These are phyloP conservation scores for Pseudoscleropodium purum DNA, from an alignment of 225 moss, liverwort and hornwort genomes.

Conservation along the genomic window DNA sequence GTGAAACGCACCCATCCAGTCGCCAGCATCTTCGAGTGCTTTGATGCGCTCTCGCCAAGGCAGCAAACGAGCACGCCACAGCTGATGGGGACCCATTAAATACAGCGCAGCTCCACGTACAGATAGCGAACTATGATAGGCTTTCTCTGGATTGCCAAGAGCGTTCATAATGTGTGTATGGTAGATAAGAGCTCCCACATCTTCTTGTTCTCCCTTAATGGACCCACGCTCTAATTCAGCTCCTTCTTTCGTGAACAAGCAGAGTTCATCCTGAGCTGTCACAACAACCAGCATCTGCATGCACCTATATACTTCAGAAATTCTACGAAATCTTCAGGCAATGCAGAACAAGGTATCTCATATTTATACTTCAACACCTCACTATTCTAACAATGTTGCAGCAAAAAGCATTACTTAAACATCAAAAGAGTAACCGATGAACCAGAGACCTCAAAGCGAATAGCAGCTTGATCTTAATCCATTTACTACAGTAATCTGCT, in stretches of 20 bases:
- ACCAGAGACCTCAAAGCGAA: background rate
- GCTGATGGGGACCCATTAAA: conserved; percentile 65
- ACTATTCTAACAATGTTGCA: background rate
- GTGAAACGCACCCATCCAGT: conserved; percentile 98
- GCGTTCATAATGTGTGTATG: conserved; percentile 80
- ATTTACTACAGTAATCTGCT: background rate
- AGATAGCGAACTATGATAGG: conserved; percentile 81
- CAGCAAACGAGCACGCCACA: conserved; percentile 96
- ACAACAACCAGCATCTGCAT: conserved; percentile 88
- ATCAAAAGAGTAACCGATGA: background rate
- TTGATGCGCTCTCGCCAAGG: conserved; percentile 94
- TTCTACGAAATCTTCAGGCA: background rate
- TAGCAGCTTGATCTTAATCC: background rate
- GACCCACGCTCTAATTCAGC: conserved; percentile 72
- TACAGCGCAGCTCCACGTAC: conserved; percentile 96
- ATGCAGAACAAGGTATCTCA: background rate
- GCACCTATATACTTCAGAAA: conserved; percentile 2
- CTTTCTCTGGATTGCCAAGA: conserved; percentile 87
- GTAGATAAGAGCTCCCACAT: conserved; percentile 71
- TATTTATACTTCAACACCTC: background rate
- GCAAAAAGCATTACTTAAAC: background rate
- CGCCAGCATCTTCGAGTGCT: conserved; percentile 93
- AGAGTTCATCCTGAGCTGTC: conserved; percentile 81
- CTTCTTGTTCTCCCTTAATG: conserved; percentile 66
- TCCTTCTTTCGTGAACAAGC: conserved; percentile 88